Evolutionary conservation across 306 rosid genomes (phyloP).

Genomic region (Cajanus cajan): DNA sequence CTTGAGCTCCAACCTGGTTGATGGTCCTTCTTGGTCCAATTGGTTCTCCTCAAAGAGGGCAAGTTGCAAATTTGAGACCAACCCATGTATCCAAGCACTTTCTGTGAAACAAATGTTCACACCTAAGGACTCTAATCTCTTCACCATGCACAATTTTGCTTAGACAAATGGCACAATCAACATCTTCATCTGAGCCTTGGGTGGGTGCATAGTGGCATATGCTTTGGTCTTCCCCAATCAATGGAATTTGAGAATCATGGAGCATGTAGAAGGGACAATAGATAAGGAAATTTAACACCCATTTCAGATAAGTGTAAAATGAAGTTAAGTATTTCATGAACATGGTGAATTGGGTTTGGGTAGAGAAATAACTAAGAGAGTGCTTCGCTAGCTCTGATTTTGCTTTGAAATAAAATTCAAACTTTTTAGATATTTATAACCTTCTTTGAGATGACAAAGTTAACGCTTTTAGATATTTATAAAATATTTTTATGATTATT

Average conservation of each 20-base stretch:
- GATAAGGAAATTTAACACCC: conserved; percentile 36
- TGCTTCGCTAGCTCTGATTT: background rate
- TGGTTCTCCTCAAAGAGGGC: conserved; percentile 57
- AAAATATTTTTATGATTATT: too few species aligned
- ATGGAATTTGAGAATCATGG: background rate
- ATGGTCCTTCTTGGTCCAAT: conserved; percentile 10
- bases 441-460: too few species aligned
- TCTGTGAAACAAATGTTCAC: conserved; percentile 48
- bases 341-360: background rate
- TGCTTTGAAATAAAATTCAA: background rate
- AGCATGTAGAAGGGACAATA: conserved; percentile 39
- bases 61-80: conserved; percentile 1
- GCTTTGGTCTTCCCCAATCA: background rate
- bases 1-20: conserved; percentile 26
- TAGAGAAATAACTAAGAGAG: background rate
- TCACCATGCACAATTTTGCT: conserved; percentile 46
- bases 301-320: conserved; percentile 33
- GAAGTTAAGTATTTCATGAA: conserved; percentile 20
- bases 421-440: background rate
- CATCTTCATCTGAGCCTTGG: conserved; percentile 2
- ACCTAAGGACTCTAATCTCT: conserved; percentile 45
- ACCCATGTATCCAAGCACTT: conserved; percentile 50
- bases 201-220: background rate
- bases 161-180: conserved; percentile 53
- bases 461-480: too few species aligned